These are phyloP conservation scores for Lyophyllum atratum DNA, from an alignment of 768 basidiomycete species.

Conservation along the genomic window DNA sequence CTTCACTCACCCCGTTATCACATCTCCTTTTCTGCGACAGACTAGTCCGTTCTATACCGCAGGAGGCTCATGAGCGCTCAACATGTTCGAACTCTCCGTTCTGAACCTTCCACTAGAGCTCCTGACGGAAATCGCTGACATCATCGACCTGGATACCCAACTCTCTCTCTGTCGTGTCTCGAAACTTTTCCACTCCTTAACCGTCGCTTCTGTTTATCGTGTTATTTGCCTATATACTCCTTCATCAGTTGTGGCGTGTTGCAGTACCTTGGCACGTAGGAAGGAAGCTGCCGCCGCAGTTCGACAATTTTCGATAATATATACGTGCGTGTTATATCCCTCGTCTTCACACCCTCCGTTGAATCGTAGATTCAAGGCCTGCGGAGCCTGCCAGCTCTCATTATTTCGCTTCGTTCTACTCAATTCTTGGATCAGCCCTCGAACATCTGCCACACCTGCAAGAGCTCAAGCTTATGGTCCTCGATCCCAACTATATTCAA, in stretches of 20 bases:
- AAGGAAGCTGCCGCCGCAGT: slow-evolving; percentile 28
- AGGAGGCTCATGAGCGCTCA: slow-evolving; percentile 5
- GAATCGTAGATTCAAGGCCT: slow-evolving; percentile 12
- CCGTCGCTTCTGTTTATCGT: slow-evolving; percentile 33
- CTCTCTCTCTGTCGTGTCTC: slow-evolving; percentile 35
- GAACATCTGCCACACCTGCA: slow-evolving; percentile 25
- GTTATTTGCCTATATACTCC: slow-evolving; percentile 32
- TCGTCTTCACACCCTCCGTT: not conserved
- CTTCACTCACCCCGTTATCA: not conserved
- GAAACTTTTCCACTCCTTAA: slow-evolving; percentile 31
- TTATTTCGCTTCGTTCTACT: slow-evolving; percentile 31
- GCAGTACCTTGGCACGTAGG: slow-evolving; percentile 32
- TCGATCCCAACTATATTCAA: slow-evolving; percentile 29
- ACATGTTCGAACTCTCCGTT: slow-evolving; percentile 10
- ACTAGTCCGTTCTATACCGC: not conserved
- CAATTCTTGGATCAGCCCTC: slow-evolving; percentile 29
- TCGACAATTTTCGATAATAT: slow-evolving; percentile 32
- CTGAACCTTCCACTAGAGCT: slow-evolving; percentile 36
- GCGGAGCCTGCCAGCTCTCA: slow-evolving; percentile 20
- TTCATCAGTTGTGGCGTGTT: slow-evolving; percentile 31
- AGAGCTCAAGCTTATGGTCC: slow-evolving; percentile 31
- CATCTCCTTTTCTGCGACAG: not conserved
- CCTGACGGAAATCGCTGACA: slow-evolving; percentile 33
- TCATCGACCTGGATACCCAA: slow-evolving; percentile 26
- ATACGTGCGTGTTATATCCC: slow-evolving; percentile 28